Evolutionary conservation across 805 yeast species (phyloP).

Genomic region (Cyberlindnera sargentensis): DNA sequence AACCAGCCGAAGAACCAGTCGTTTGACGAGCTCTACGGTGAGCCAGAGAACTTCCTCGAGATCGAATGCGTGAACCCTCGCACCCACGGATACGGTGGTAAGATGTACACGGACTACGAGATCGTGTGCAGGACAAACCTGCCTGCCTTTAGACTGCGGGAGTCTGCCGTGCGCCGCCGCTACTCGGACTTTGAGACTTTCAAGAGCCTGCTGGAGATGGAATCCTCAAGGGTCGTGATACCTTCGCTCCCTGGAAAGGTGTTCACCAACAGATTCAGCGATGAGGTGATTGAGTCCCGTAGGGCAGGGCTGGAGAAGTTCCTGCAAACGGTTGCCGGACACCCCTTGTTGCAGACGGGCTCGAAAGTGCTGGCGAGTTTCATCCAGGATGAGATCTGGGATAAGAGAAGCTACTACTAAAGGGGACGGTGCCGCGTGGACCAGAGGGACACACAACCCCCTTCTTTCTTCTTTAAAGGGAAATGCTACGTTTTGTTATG

Average conservation of each 20-base stretch:
- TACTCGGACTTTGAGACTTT: conserved; percentile 87
- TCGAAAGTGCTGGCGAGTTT: conserved; percentile 71
- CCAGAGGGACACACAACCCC: too few relatives aligned
- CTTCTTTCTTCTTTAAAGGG: too few relatives aligned
- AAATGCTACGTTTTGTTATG: too few relatives aligned
- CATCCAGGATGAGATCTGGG: conserved; percentile 85
- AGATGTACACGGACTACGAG: conserved; percentile 88
- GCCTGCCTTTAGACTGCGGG: conserved; percentile 69
- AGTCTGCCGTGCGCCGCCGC: conserved; percentile 70
- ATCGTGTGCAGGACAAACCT: conserved; percentile 84
- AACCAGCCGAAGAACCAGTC: conserved; percentile 35
- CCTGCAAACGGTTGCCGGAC: conserved; percentile 76
- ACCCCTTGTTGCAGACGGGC: conserved; percentile 88
- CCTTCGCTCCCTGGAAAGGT: conserved; percentile 90
- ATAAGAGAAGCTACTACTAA: conserved; percentile 19
- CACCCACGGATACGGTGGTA: conserved; percentile 62
- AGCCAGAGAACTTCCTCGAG: conserved; percentile 90
- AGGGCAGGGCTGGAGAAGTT: conserved; percentile 80
- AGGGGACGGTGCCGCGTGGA: neutral
- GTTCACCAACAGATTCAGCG: conserved; percentile 62
- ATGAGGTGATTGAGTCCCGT: conserved; percentile 76
- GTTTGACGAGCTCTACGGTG: conserved; percentile 80
- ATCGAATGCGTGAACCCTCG: conserved; percentile 78
- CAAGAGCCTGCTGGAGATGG: conserved; percentile 65
- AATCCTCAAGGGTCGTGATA: conserved; percentile 70